These are phyloP conservation scores for Rhodomyrtus psidioides DNA, from an alignment of 441 rosid genomes.

Conservation along the genomic window DNA sequence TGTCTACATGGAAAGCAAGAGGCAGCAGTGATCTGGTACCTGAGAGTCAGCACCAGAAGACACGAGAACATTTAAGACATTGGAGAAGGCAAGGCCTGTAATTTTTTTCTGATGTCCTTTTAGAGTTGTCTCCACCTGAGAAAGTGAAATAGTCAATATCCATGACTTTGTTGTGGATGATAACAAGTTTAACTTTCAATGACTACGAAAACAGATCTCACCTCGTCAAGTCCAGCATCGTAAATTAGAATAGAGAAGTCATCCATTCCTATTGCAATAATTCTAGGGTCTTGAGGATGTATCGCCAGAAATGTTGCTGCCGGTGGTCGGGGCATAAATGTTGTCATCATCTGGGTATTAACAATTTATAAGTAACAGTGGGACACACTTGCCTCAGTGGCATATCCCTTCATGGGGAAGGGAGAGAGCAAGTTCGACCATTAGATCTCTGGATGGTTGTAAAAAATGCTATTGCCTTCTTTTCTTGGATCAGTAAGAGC, in stretches of 20 bases:
- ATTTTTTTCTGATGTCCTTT: conserved; percentile 77
- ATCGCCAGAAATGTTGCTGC: conserved; percentile 62
- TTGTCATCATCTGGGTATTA: background rate
- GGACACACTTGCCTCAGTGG: background rate
- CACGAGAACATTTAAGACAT: conserved; percentile 43
- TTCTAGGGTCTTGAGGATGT: no score
- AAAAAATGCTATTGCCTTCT: no score
- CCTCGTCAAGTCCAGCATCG: conserved; percentile 59
- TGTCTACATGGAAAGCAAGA: background rate
- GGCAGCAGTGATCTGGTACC: conserved; percentile 13
- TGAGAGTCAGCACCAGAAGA: conserved; percentile 80
- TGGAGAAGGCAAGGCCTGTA: conserved; percentile 76
- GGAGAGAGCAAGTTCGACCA: background rate
- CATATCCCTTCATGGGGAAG: background rate
- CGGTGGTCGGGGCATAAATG: conserved; percentile 29
- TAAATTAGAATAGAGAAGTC: conserved; percentile 26
- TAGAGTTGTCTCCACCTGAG: conserved; percentile 45
- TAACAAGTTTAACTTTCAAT: background rate
- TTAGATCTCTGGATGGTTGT: background rate
- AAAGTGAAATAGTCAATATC: conserved; percentile 2
- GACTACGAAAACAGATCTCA: background rate
- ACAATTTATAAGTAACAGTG: background rate
- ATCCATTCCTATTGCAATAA: conserved; percentile 50
- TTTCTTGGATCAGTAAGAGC: background rate
- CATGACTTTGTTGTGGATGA: background rate